Base-by-base conservation (phyloP, 441 rosid species). In the Theobroma grandiflorum region DNA sequence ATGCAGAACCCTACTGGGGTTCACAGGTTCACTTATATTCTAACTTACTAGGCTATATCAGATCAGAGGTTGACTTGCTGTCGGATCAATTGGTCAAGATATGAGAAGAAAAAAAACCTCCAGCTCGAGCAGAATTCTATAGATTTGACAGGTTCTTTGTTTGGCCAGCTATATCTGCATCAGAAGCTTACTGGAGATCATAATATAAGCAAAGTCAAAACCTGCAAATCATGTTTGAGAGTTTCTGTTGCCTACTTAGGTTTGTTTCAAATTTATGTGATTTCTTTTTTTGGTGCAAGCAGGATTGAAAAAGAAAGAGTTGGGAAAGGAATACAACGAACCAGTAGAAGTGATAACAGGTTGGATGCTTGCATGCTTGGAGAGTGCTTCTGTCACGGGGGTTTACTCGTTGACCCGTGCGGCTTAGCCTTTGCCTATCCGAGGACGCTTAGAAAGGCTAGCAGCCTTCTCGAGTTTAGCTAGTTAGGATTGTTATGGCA, bases 301-400 rank as follows among this genome's bases (percentile, higher is more conserved):
- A 2, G 35, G 58, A 59, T 31, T 35, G 72, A 57, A 53, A 76
- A 53, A 20, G 14, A 40, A 26, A 8, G 62, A 75, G 61, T 3
- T 66, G 53, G 43, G 40, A 49, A 64, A 70, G 50, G 58, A 52
- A 62, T 42, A 33, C 74, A 45, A 45, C 81, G 9, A 64, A 95
- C 99, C 99, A 50, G 99, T 96, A 71, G 98, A 93, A 79, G 99
- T 96, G 89, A 96, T 92, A 86, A 96, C 95, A 79, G 98, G 98
- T 79, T 90, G 82, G 84, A 96, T 94, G 22, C 93, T 85, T 80
- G 98, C 99, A 92, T 93, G 94, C 81, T 89, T 95, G 43, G 94
- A 90, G 72, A 96, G 98, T 74, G 98, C 97, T 89, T n/a, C n/a
- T n/a, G n/a, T n/a, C n/a, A n/a, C n/a, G n/a, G n/a, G n/a, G n/a